Base-by-base conservation (phyloP, 345 rosid species). In the Linum tenue region DNA sequence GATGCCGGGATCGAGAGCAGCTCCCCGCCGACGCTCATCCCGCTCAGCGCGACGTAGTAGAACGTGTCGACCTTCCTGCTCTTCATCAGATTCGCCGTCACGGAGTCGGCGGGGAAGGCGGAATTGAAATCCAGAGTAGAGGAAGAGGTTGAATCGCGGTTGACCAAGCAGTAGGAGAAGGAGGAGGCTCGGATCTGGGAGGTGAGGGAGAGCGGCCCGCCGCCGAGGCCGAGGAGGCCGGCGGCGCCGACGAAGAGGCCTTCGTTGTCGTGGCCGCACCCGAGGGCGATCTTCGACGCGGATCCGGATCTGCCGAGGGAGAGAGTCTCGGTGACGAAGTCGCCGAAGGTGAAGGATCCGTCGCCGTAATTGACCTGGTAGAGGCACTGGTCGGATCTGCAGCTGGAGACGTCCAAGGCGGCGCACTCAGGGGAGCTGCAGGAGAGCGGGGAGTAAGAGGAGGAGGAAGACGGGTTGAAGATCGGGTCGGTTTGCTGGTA, bases 301-400 rank as follows among this genome's bases (percentile, higher is more conserved):
- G 43, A 41, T 37, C 76, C 70, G 2, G 73, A 62, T 15, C 39
- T 17, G 16, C 73, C 73, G 37, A 94, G 85, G 69, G 97, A 75
- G 82, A 94, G 63, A 69, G 90, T 79, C 62, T 90, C 99, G 7
- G 86, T 80, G 0, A 84, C 81, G 72, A 80, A 86, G 1, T 83
- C 81, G 5, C 99, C 99, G 15, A 79, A 79, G 0, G 97, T 90
- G 73, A 63, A 94, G 5, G 99, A 94, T 3, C 99, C 99, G 53
- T 94, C 99, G 0, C 97, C 97, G 81, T 94, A 94, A 12, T 84
- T 80, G 4, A 90, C 97, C 75, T 88, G 91, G 62, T 94, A 94
- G 10, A 81, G 74, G 42, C 99, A 90, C 58, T 59, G 65, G 48
- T 76, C 75, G 4, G 69, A 56, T 2, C 82, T 78, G 64, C 98